Evolutionary conservation across 2,329 filamentous ascomycete genomes (phyloP).

Genomic region (Scleromitrula shiraiana): DNA sequence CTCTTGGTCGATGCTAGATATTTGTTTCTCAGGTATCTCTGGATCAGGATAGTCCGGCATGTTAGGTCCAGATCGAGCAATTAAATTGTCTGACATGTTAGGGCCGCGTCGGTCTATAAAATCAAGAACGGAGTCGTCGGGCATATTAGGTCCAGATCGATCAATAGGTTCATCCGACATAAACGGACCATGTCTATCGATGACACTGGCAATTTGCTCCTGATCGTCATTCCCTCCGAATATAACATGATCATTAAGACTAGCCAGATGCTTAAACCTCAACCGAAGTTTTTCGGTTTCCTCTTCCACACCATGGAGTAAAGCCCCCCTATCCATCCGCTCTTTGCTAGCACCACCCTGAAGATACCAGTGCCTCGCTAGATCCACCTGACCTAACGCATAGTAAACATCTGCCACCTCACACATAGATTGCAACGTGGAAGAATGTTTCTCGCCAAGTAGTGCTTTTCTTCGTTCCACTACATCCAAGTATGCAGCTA

Average conservation of each 20-base stretch:
- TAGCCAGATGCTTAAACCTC: neutral
- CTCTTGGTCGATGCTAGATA: no score
- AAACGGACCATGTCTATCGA: neutral
- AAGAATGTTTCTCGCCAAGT: conserved; percentile 2
- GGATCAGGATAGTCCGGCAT: no score
- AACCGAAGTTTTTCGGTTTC: neutral
- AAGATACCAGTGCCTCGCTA: conserved; percentile 3
- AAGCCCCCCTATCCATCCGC: neutral
- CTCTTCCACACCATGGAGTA: neutral
- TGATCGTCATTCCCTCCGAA: neutral
- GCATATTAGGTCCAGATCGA: neutral
- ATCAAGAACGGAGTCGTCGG: neutral
- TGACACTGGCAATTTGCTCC: neutral
- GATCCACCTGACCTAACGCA: neutral
- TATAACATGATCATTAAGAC: neutral
- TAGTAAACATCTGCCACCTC: conserved; percentile 8
- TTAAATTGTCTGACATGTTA: neutral
- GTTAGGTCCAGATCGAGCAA: neutral
- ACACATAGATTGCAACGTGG: conserved; percentile 4
- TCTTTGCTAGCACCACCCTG: neutral
- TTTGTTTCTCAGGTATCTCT: no score
- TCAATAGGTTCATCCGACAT: no score
- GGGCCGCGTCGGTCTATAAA: neutral
- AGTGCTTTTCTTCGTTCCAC: neutral
- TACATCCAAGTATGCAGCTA: neutral